A percentile compares a stretch with the other conserved stretches of the same genome.
Conservation (phyloP, 2,329 filamentous ascomycete genomes). For the Cercospora beticola region DNA sequence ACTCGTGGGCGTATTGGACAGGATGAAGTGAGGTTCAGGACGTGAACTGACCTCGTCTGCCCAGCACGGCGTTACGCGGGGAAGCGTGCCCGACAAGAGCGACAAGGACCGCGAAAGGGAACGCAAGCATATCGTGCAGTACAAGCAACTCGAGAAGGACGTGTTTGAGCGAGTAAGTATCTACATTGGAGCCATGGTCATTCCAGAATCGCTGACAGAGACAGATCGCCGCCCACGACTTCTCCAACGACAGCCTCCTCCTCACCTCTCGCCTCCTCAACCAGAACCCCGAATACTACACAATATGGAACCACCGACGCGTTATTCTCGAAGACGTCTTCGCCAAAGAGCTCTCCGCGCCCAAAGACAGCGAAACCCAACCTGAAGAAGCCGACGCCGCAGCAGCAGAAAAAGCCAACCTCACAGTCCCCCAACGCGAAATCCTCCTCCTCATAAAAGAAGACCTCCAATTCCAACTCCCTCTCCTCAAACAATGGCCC, state of each 20-base stretch:
- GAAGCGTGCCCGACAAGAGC: conserved; percentile 57
- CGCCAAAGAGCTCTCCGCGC: conserved; percentile 44
- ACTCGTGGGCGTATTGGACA: conserved; percentile 8
- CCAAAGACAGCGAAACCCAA: conserved; percentile 23
- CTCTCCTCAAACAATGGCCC: conserved; percentile 78
- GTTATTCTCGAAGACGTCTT: conserved; percentile 65
- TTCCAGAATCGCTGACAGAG: not conserved
- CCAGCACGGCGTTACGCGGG: conserved; percentile 81
- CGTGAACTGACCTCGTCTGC: conserved; percentile 20
- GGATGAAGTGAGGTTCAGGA: conserved; percentile 11
- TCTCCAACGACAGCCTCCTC: conserved; percentile 59
- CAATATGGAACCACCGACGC: conserved; percentile 85
- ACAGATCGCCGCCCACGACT: conserved; percentile 49
- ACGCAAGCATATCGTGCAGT: conserved; percentile 71
- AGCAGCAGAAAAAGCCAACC: conserved; percentile 28
- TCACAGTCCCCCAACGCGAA: conserved; percentile 38
- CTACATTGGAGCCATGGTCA: not conserved
- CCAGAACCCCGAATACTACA: conserved; percentile 86
- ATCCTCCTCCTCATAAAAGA: conserved; percentile 60
- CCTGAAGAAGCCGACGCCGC: conserved; percentile 28
- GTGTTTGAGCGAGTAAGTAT: conserved; percentile 62
- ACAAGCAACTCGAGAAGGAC: conserved; percentile 67
- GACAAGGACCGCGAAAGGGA: conserved; percentile 71
- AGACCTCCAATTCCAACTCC: conserved; percentile 80
- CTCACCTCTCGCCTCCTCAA: conserved; percentile 71